Percentiles rank a stretch among this genome's conserved stretches.
Evolutionary conservation across 1,139 yeast genomes (phyloP).

Genomic region (Hansenula lynferdii): DNA sequence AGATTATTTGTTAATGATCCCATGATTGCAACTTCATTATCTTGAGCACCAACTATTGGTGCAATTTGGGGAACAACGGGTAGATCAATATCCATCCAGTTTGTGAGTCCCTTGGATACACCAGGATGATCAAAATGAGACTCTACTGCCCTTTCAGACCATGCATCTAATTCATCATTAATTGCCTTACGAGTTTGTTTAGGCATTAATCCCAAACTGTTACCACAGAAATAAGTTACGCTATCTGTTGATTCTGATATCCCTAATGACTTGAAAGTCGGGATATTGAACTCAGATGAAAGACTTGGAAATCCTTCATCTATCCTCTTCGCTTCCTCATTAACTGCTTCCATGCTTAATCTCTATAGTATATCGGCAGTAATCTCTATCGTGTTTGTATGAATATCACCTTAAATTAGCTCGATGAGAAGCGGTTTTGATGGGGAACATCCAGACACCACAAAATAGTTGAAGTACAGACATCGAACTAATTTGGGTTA

Average conservation of each 20-base stretch:
- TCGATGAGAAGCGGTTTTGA: too few species aligned
- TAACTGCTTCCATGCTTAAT: neutral
- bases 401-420: too few species aligned
- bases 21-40: constrained; percentile 79
- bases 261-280: constrained; percentile 55
- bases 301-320: constrained; percentile 31
- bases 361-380: too few species aligned
- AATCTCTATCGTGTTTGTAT: too few species aligned
- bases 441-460: too few species aligned
- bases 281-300: constrained; percentile 46
- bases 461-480: too few species aligned
- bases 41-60: constrained; percentile 68
- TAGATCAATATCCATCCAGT: constrained; percentile 83
- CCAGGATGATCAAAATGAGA: constrained; percentile 74
- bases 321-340: neutral
- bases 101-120: constrained; percentile 36
- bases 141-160: constrained; percentile 79
- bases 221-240: constrained; percentile 70
- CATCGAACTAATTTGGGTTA: too few species aligned
- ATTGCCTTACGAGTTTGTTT: constrained; percentile 52
- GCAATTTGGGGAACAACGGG: constrained; percentile 69
- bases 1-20: constrained; percentile 81
- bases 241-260: constrained; percentile 23
- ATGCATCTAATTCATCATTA: constrained; percentile 66
- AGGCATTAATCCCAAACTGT: constrained; percentile 91